phyloP scores from a whole-genome alignment of 148 eudicot genomes.

The Camellia granthamiana region DNA sequence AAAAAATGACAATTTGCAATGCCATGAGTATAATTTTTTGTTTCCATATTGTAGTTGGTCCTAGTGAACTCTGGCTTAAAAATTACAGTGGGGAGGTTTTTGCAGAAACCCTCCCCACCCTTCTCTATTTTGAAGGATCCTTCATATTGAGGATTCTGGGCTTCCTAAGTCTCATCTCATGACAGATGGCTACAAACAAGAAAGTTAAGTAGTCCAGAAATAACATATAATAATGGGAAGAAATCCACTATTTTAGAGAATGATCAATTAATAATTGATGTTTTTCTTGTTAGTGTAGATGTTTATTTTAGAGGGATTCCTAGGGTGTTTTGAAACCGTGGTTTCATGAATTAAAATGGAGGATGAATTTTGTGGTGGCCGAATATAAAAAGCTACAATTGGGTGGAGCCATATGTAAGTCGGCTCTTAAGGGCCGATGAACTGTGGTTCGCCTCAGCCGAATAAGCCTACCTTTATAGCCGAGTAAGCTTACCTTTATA shows the following conservation, averaged over 20 bases:
- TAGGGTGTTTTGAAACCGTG: neutral
- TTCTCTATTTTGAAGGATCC: slow-evolving; percentile 2
- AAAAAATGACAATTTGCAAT: neutral
- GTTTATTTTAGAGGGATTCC: neutral
- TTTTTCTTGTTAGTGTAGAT: neutral
- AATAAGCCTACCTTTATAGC: too few relatives aligned
- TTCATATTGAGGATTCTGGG: neutral
- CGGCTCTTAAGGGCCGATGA: too few relatives aligned
- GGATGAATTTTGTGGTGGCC: neutral
- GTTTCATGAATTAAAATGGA: neutral
- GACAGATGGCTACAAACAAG: neutral
- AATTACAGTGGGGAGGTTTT: neutral
- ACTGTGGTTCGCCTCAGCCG: too few relatives aligned
- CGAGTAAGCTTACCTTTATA: too few relatives aligned
- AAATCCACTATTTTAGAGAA: neutral
- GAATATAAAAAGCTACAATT: too few relatives aligned
- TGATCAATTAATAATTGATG: neutral
- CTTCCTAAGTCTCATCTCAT: neutral
- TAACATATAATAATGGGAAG: neutral
- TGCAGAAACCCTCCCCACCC: neutral
- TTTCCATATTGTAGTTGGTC: neutral
- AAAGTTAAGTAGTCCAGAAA: neutral
- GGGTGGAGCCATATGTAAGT: too few relatives aligned
- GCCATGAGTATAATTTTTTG: neutral
- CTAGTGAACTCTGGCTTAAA: neutral